These are phyloP conservation scores for Paraglomus occultum DNA, from an alignment of 192 early-diverging fungal genomes.

Conservation along the genomic window DNA sequence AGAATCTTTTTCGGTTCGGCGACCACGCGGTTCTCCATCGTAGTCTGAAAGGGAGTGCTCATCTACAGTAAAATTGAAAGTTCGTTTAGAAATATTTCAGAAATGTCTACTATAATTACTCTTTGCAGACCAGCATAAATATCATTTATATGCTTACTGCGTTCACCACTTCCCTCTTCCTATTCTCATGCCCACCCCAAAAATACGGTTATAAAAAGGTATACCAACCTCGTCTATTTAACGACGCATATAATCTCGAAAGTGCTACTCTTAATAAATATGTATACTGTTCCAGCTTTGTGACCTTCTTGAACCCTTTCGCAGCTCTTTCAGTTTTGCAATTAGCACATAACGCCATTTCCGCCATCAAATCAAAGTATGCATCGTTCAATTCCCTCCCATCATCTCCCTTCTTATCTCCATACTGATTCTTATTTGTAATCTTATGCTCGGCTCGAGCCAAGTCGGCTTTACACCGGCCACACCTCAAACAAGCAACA, in stretches of 20 bases:
- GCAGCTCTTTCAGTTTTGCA: constrained; percentile 48
- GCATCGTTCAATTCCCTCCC: constrained; percentile 44
- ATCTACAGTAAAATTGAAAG: not conserved
- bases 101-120: not conserved
- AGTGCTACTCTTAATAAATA: constrained; percentile 84
- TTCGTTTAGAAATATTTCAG: not conserved
- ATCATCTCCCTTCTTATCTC: constrained; percentile 30
- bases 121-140: not conserved
- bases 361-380: constrained; percentile 44
- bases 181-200: not conserved
- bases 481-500: constrained; percentile 77
- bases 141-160: not conserved
- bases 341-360: constrained; percentile 50
- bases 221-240: constrained; percentile 51
- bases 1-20: not conserved
- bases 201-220: not conserved
- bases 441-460: constrained; percentile 33
- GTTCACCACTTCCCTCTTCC: not conserved
- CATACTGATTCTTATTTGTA: not conserved
- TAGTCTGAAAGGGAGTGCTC: constrained; percentile 9
- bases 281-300: constrained; percentile 89
- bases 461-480: constrained; percentile 44
- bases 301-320: constrained; percentile 64
- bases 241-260: constrained; percentile 72
- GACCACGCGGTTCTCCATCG: constrained; percentile 5